Percentiles rank a stretch among this genome's conserved stretches.
Evolutionary conservation across 179 eudicot species (phyloP).

Genomic region (Camellia oleifera): DNA sequence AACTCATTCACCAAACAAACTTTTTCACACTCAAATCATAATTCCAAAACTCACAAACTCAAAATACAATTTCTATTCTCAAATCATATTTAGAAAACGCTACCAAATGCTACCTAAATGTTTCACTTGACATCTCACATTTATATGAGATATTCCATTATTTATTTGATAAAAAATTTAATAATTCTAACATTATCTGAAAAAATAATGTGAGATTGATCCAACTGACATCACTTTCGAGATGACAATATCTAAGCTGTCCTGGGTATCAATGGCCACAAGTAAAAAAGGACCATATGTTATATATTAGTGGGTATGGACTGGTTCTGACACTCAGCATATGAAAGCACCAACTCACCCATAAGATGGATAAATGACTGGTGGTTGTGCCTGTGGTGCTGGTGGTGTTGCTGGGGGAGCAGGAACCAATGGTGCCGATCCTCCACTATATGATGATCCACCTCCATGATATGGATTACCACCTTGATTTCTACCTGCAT

Average conservation of each 20-base stretch:
- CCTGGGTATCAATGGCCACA: not conserved
- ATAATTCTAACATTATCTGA: not conserved
- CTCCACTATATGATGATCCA: conserved; percentile 18
- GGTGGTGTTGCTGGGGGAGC: conserved; percentile 40
- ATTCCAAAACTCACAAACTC: too few species aligned
- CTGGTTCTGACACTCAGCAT: not conserved
- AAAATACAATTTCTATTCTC: too few species aligned
- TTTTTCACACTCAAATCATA: too few species aligned
- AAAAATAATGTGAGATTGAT: too few species aligned
- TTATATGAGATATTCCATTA: too few species aligned
- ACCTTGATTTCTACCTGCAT: conserved; percentile 47
- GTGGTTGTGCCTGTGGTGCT: conserved; percentile 49
- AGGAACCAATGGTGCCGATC: conserved; percentile 22
- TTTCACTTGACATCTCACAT: too few species aligned
- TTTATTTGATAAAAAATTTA: too few species aligned
- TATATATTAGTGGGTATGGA: not conserved
- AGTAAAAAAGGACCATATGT: conserved; percentile 1
- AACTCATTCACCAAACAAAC: too few species aligned
- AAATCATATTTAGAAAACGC: too few species aligned
- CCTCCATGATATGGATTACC: conserved; percentile 37
- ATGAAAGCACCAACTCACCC: conserved; percentile 50
- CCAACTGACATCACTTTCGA: not conserved
- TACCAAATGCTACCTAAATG: too few species aligned
- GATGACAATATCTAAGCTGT: not conserved
- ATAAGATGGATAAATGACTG: conserved; percentile 66